phyloP scores from a whole-genome alignment of 495 filamentous ascomycete genomes.

The Glonium stellatum region DNA sequence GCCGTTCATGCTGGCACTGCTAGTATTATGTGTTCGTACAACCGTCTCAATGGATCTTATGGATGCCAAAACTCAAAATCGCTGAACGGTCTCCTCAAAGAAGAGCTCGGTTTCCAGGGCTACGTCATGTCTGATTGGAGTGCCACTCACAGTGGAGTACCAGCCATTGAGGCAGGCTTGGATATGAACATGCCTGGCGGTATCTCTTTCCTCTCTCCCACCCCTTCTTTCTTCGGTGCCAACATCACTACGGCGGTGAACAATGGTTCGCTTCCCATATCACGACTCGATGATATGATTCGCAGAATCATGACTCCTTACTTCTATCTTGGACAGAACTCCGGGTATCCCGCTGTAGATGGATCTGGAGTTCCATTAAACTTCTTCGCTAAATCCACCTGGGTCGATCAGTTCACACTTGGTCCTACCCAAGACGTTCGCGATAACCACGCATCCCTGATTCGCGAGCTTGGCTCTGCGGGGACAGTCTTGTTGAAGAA shows the following conservation, averaged over 20 bases:
- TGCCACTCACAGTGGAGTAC: no score
- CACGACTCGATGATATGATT: constrained; percentile 33
- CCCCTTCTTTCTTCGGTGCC: constrained; percentile 24
- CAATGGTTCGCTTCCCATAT: constrained; percentile 29
- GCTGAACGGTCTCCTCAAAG: no score
- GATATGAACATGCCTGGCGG: no score
- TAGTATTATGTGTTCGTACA: no score
- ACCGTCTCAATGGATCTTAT: no score
- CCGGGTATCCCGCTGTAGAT: constrained; percentile 26
- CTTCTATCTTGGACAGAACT: constrained; percentile 30
- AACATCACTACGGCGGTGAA: constrained; percentile 30
- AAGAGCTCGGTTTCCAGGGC: no score
- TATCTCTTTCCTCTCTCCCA: constrained; percentile 15
- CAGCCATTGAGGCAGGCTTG: no score
- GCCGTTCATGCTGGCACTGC: no score
- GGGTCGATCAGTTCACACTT: constrained; percentile 11
- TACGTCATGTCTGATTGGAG: no score
- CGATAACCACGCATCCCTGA: constrained; percentile 42
- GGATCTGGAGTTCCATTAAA: constrained; percentile 5
- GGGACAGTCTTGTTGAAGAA: constrained; percentile 61
- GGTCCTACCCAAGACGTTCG: constrained; percentile 43
- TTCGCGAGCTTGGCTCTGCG: constrained; percentile 52
- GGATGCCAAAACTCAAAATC: no score
- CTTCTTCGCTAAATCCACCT: constrained; percentile 14
- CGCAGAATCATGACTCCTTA: constrained; percentile 35